A percentile compares a stretch with the other conserved stretches of the same genome.
Evolutionary conservation across 1,284 basidiomycete species (phyloP).

Genomic region (Kalmanozyma brasiliensis): DNA sequence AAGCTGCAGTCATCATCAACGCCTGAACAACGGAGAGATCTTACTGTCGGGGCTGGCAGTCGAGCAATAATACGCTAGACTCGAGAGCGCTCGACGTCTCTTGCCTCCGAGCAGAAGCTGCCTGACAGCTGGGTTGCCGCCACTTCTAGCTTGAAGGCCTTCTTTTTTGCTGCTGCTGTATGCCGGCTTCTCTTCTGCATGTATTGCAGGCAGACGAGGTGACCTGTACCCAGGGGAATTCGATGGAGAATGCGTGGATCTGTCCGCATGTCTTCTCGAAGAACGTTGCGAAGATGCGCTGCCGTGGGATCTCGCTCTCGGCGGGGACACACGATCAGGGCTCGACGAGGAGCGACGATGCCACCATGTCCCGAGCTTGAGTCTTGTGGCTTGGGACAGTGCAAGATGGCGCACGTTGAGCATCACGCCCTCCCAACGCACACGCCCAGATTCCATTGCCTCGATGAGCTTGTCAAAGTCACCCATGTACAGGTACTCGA

Average conservation of each 20-base stretch:
- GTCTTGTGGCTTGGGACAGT: conserved; percentile 5
- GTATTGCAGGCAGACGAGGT: too few relatives aligned
- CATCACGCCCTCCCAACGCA: conserved; percentile 26
- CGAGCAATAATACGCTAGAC: not conserved
- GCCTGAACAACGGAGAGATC: too few relatives aligned
- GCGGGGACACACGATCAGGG: too few relatives aligned
- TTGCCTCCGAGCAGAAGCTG: not conserved
- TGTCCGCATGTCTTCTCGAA: too few relatives aligned
- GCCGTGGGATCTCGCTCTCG: too few relatives aligned
- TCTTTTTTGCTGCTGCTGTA: not conserved
- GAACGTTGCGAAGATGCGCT: too few relatives aligned
- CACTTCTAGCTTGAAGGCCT: not conserved
- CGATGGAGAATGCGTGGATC: too few relatives aligned
- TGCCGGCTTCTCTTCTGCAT: too few relatives aligned
- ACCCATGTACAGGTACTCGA: conserved; percentile 30
- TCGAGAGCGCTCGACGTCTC: not conserved
- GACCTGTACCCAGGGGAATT: too few relatives aligned
- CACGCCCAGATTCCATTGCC: conserved; percentile 14
- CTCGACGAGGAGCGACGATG: too few relatives aligned
- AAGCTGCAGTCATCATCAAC: too few relatives aligned
- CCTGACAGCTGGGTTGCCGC: not conserved
- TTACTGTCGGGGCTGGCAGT: too few relatives aligned
- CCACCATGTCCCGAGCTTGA: conserved; percentile 25
- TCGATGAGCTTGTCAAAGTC: conserved; percentile 12
- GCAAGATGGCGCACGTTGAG: conserved; percentile 18